phyloP scores from a whole-genome alignment of 306 rosid species.

The Acacia confusa region DNA sequence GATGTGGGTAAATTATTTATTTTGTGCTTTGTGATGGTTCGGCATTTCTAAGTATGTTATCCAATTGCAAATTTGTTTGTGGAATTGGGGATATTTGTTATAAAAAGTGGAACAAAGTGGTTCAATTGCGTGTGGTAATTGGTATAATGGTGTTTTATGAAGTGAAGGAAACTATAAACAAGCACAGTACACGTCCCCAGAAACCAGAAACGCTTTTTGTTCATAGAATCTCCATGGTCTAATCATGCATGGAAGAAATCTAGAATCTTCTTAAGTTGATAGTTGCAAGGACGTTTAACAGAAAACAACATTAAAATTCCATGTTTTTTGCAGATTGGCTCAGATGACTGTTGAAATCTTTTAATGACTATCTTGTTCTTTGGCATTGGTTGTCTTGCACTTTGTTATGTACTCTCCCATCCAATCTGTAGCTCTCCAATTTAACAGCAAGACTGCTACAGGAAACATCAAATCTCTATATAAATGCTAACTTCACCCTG shows the following conservation, averaged over 20 bases:
- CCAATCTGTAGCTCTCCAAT: background rate
- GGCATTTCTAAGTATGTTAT: background rate
- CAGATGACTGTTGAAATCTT: background rate
- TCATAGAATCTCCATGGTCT: background rate
- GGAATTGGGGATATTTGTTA: background rate
- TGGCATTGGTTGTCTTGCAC: background rate
- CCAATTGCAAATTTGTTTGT: background rate
- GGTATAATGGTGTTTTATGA: background rate
- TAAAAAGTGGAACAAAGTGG: background rate
- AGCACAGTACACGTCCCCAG: background rate
- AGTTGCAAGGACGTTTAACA: background rate
- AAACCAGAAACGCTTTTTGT: background rate
- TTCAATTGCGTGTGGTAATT: background rate
- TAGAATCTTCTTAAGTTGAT: background rate
- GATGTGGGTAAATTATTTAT: conserved; percentile 5
- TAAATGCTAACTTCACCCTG: background rate
- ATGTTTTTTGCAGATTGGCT: background rate
- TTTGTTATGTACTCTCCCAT: background rate
- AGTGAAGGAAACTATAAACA: background rate
- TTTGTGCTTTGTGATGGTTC: background rate
- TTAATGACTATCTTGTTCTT: background rate
- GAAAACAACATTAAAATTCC: background rate
- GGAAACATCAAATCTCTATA: background rate
- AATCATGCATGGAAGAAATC: background rate
- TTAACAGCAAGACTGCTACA: background rate